Conservation (phyloP, 495 filamentous ascomycete genomes). For the Xylaria longipes region DNA sequence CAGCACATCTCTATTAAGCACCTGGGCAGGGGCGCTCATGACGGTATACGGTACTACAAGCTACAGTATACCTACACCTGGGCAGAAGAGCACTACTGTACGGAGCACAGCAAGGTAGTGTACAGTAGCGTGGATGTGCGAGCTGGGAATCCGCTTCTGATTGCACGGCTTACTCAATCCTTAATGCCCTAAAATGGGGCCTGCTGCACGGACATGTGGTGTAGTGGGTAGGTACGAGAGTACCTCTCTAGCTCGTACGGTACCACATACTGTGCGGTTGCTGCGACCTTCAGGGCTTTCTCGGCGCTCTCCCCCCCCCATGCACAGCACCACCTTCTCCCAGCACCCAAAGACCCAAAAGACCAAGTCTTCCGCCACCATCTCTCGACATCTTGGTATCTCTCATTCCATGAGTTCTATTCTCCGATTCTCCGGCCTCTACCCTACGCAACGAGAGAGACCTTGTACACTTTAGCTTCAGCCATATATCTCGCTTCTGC, state of each 20-base stretch:
- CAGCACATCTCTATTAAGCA: not conserved
- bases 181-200: conserved; percentile 7
- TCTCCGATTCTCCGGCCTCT: conserved; percentile 1
- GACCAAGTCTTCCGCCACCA: conserved; percentile 26
- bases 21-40: not conserved
- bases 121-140: conserved; percentile 1
- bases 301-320: not conserved
- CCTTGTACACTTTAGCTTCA: conserved; percentile 12
- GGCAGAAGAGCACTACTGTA: not conserved
- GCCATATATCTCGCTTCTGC: conserved; percentile 11
- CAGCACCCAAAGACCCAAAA: conserved; percentile 16
- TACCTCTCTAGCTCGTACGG: conserved; percentile 6
- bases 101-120: not conserved
- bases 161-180: conserved; percentile 19
- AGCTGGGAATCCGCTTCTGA: not conserved
- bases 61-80: too few species aligned
- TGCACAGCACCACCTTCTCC: conserved; percentile 21
- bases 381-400: conserved; percentile 10
- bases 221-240: conserved; percentile 8
- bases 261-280: conserved; percentile 9
- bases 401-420: conserved; percentile 12
- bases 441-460: not conserved
- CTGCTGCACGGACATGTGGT: conserved; percentile 14
- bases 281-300: not conserved
- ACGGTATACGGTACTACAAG: too few species aligned